These are phyloP conservation scores for Moricandia arvensis DNA, from an alignment of 345 rosid species.

Conservation along the genomic window DNA sequence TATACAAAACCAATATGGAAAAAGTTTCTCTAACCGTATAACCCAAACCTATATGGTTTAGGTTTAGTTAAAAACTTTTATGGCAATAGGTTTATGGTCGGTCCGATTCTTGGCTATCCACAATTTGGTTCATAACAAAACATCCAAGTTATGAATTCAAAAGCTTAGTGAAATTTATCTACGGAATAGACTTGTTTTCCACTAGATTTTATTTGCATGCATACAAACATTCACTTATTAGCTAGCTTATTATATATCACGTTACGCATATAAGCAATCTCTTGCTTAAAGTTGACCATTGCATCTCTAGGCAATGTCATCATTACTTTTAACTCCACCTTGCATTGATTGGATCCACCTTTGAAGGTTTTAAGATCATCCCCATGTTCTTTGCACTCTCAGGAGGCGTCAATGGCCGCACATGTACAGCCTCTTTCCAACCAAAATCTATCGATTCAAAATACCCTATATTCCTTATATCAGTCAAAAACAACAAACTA, in stretches of 20 bases:
- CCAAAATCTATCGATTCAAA: slow-evolving; percentile 52
- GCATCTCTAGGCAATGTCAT: slow-evolving; percentile 45
- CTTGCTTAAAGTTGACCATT: slow-evolving; percentile 42
- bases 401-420: slow-evolving; percentile 36
- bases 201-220: background rate
- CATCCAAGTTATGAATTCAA: background rate
- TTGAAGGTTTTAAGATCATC: slow-evolving; percentile 37
- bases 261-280: slow-evolving; percentile 4
- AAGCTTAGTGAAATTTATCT: background rate
- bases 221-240: background rate
- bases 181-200: background rate
- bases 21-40: too few species aligned
- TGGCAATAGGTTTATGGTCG: too few species aligned
- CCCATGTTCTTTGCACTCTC: slow-evolving; percentile 36
- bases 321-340: slow-evolving; percentile 47
- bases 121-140: too few species aligned
- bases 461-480: too few species aligned
- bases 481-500: too few species aligned
- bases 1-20: too few species aligned
- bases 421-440: slow-evolving; percentile 42
- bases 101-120: too few species aligned
- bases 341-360: slow-evolving; percentile 37
- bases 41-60: too few species aligned
- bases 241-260: background rate
- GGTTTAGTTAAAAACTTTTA: too few species aligned